Evolutionary conservation across 805 yeast genomes (phyloP), one percentile per base, ranked within the genome.

Genomic region (Nakazawaea siamensis): DNA sequence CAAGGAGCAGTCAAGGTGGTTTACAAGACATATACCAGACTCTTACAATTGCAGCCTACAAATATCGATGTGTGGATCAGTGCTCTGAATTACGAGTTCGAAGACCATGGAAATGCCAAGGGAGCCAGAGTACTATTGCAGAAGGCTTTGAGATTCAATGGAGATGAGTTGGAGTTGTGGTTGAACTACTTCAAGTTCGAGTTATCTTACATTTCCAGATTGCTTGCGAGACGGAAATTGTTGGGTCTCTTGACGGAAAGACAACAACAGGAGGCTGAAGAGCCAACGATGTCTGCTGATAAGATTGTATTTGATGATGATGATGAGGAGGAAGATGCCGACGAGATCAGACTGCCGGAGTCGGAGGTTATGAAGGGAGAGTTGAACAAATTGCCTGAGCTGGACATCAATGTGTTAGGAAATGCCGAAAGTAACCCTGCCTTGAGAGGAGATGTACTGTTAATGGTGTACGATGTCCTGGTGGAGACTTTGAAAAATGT

Each of bases 61-160:
- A 83, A 88, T 50, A 73, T 86, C 2, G 82, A 80, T 47, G 82
- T 90, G 13, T 92, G 98, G 98, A 73, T 92, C 28, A 73, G 85
- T 49, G 97, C 96, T 17, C 96, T 97, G 20, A 84, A 84, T 52
- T 86, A 85, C 58, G 97, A 92, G 59, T 80, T 84, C 49, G 96
- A 90, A 47, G 73, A 72, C 19, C 86, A 92, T 56, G 83, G 90
- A 27, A 82, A 87, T 47, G 84, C 94, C 29, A 77, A 80, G 51
- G 88, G 94, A 30, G 88, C 97, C 16, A 72, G 99, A 55, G 74
- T 76, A 8, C 67, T 92, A 18, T 76, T 87, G 55, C 96, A 88
- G 56, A 74, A 82, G 45, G 94, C 81, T 21, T 64, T 92, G 27
- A 69, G 94, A 54, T 82, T 92, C 55, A 90, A 90, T 51, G 70